Conservation (phyloP, 768 basidiomycete species). For the Russula emetica region DNA sequence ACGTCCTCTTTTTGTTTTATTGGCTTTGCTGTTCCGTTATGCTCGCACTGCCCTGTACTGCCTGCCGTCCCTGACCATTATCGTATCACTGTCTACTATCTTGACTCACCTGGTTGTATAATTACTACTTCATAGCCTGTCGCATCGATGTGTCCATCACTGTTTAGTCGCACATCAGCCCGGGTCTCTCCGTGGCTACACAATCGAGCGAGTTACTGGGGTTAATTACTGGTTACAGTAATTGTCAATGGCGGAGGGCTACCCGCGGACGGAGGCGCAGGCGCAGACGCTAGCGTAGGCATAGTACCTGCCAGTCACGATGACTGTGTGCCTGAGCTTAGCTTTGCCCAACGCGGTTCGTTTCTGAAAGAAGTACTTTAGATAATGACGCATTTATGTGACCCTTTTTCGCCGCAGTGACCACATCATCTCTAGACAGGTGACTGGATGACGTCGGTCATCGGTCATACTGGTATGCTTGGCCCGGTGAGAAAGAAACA, state of each 20-base stretch:
- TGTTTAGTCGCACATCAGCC: background rate
- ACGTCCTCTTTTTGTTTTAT: background rate
- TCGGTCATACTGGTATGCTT: background rate
- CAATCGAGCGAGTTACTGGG: too few relatives aligned
- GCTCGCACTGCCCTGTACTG: background rate
- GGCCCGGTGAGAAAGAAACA: background rate
- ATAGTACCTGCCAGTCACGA: background rate
- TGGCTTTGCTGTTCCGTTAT: background rate
- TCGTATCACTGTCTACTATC: constrained; percentile 6
- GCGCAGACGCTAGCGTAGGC: background rate
- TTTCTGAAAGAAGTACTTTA: background rate
- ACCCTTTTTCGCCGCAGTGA: constrained; percentile 91
- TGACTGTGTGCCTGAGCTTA: too few relatives aligned
- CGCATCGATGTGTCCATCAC: background rate
- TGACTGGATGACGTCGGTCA: background rate
- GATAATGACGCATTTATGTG: constrained; percentile 78
- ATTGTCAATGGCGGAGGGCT: too few relatives aligned
- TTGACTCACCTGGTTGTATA: constrained; percentile 13
- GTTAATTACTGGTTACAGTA: too few relatives aligned
- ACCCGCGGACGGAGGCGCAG: background rate
- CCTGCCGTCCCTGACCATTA: background rate
- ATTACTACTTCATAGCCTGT: background rate
- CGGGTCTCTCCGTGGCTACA: too few relatives aligned
- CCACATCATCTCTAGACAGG: constrained; percentile 75
- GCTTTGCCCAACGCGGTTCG: background rate